Percentiles rank a stretch among this genome's conserved stretches.
Conservation (phyloP, 345 rosid genomes). For the Salix arbutifolia region DNA sequence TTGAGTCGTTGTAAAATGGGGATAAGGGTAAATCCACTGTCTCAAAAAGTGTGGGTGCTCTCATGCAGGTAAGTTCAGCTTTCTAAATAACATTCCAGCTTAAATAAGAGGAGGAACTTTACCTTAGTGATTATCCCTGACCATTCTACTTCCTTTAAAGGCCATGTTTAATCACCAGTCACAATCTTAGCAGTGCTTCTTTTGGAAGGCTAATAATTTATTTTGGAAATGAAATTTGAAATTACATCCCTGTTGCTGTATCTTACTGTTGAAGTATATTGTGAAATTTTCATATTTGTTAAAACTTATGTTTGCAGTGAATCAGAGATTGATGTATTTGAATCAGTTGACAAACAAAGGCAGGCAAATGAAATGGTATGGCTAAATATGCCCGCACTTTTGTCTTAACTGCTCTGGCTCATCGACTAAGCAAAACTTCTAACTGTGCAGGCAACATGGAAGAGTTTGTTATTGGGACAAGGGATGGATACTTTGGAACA, state of each 20-base stretch:
- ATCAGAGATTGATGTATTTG: constrained; percentile 84
- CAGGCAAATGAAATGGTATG: constrained; percentile 70
- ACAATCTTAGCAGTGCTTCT: background rate
- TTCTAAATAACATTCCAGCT: background rate
- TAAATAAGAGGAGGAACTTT: background rate
- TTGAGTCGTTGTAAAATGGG: background rate
- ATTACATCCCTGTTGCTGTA: background rate
- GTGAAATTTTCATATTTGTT: background rate
- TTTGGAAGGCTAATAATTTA: background rate
- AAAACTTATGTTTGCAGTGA: constrained; percentile 45
- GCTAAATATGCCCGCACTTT: constrained; percentile 5
- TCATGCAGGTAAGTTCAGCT: background rate
- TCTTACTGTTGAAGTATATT: background rate
- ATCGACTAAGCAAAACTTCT: background rate
- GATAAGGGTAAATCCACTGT: background rate
- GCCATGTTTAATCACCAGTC: background rate
- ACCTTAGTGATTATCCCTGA: background rate
- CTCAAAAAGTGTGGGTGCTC: background rate
- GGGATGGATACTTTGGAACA: constrained; percentile 40
- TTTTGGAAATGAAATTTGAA: background rate
- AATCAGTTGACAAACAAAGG: constrained; percentile 72
- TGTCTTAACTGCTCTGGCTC: background rate
- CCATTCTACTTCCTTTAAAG: background rate
- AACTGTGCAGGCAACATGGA: constrained; percentile 65
- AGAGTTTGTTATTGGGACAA: constrained; percentile 42